Percentiles rank a stretch among this genome's conserved stretches.
Evolutionary conservation across 495 filamentous ascomycete genomes (phyloP).

Genomic region (Oidiodendron maius): DNA sequence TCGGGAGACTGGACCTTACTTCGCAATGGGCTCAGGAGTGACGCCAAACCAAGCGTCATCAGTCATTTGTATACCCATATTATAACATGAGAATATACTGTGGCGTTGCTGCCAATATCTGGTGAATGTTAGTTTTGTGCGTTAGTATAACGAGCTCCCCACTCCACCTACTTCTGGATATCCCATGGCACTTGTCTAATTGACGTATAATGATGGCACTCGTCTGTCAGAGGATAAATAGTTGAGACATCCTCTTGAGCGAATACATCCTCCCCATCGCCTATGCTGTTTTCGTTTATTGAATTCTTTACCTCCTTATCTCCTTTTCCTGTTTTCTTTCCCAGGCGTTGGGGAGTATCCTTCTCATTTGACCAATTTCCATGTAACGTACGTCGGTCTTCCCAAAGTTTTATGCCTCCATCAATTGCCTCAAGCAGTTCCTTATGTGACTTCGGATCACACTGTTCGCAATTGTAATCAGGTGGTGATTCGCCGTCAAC

Average conservation of each 20-base stretch:
- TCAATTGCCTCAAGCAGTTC: conserved; percentile 66
- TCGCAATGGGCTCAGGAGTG: conserved; percentile 85
- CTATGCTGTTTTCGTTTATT: no score
- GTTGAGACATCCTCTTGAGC: no score
- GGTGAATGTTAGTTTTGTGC: neutral
- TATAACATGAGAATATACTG: conserved; percentile 74
- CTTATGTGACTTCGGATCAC: conserved; percentile 75
- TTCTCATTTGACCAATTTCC: conserved; percentile 30
- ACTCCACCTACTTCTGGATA: conserved; percentile 59
- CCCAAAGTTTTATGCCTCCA: conserved; percentile 81
- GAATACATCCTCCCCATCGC: no score
- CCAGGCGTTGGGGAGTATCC: neutral
- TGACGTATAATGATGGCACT: conserved; percentile 60
- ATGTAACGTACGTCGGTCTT: conserved; percentile 54
- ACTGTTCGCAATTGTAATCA: conserved; percentile 82
- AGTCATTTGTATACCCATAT: conserved; percentile 84
- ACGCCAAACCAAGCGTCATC: conserved; percentile 94
- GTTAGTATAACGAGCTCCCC: neutral
- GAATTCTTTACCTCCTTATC: neutral
- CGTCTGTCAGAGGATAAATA: conserved; percentile 33
- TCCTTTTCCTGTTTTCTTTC: neutral
- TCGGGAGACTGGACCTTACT: conserved; percentile 39
- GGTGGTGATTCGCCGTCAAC: conserved; percentile 68
- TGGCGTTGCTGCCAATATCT: conserved; percentile 89
- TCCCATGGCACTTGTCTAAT: conserved; percentile 64